Evolutionary conservation across 805 yeast genomes (phyloP).

Genomic region (Priceomyces castillae): DNA sequence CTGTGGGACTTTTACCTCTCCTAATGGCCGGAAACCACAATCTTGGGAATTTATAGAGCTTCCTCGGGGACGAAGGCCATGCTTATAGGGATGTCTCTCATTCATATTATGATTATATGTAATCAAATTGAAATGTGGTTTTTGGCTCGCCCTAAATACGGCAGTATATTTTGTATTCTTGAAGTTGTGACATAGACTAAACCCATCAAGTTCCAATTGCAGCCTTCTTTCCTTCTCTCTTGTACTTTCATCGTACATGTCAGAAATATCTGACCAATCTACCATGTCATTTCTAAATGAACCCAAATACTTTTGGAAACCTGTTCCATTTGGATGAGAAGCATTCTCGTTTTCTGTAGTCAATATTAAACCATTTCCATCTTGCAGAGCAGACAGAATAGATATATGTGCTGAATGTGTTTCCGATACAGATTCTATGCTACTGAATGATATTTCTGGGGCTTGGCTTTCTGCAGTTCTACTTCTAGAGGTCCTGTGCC

Average conservation of each 20-base stretch:
- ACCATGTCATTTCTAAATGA: too few relatives aligned
- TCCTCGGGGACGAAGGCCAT: slow-evolving; percentile 1
- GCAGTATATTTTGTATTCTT: background rate
- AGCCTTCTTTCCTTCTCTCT: background rate
- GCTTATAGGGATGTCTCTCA: background rate
- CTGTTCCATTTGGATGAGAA: too few relatives aligned
- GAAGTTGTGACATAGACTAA: background rate
- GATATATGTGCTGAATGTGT: too few relatives aligned
- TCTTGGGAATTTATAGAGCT: background rate
- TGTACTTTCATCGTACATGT: too few relatives aligned
- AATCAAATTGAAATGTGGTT: slow-evolving; percentile 1
- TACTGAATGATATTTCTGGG: background rate
- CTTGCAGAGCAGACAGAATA: too few relatives aligned
- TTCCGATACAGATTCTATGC: background rate
- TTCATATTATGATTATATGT: background rate
- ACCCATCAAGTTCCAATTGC: background rate
- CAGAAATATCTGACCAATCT: too few relatives aligned
- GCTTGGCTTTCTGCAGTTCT: background rate
- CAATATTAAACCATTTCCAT: too few relatives aligned
- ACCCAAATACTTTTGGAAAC: too few relatives aligned
- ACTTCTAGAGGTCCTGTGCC: background rate
- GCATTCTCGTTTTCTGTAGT: too few relatives aligned
- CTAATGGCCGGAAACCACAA: too few relatives aligned
- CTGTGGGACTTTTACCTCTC: too few relatives aligned
- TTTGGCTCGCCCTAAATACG: background rate